These are phyloP conservation scores for Suillus luteus DNA, from an alignment of 768 basidiomycete genomes.

Conservation along the genomic window DNA sequence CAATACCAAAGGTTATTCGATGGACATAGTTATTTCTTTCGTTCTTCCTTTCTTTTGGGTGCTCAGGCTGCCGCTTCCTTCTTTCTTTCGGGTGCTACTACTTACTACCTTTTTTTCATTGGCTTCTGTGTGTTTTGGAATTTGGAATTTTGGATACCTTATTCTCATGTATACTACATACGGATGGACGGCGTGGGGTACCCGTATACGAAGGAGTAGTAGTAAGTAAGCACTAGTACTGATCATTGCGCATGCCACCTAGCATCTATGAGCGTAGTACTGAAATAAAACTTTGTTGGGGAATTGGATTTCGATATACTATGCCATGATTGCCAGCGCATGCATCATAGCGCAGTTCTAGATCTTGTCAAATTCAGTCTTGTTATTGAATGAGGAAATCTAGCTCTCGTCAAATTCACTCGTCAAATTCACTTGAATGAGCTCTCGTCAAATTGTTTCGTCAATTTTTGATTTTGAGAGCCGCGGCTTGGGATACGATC, in stretches of 20 bases:
- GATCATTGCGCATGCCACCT: too few relatives aligned
- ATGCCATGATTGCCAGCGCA: background rate
- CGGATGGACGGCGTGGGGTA: background rate
- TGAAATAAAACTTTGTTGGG: background rate
- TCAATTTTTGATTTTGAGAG: background rate
- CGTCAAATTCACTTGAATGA: too few relatives aligned
- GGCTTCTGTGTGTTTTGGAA: background rate
- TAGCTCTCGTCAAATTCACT: too few relatives aligned
- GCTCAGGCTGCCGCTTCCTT: too few relatives aligned
- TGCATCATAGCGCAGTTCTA: too few relatives aligned
- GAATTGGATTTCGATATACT: background rate
- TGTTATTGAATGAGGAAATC: too few relatives aligned
- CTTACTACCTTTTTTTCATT: background rate
- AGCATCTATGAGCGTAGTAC: too few relatives aligned
- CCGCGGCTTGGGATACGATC: background rate
- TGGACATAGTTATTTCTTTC: background rate
- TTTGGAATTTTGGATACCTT: slow-evolving; percentile 1
- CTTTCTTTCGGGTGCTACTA: slow-evolving; percentile 4
- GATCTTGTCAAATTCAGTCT: background rate
- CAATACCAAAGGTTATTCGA: slow-evolving; percentile 7
- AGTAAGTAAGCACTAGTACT: too few relatives aligned
- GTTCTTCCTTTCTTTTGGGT: background rate
- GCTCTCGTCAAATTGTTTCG: too few relatives aligned
- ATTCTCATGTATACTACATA: slow-evolving; percentile 2
- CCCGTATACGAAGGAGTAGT: background rate